Evolutionary conservation across 164 flowering plant genomes (phyloP), one percentile per base, ranked within the genome.

Genomic region (Vitis cinerea): DNA sequence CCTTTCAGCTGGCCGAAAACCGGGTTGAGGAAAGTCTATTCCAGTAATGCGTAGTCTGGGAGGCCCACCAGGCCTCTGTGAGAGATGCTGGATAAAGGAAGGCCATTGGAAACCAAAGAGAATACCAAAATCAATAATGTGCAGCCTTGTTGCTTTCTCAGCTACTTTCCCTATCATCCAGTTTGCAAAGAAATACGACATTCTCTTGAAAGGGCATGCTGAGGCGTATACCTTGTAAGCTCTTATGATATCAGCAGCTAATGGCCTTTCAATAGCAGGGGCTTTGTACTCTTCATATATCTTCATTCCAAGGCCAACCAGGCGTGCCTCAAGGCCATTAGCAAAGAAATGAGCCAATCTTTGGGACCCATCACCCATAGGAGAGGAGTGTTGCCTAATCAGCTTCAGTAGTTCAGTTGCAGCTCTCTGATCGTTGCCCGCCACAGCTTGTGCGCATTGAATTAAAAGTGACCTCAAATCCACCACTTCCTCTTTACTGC

Each of bases 81-180:
- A 77, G 58, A 80, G 74, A 10, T 73, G 71, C 50, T 77, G 81
- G 55, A 80, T 74, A 12, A 80, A 73, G 66, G 81, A 80, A 11
- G 83, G 81, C 83, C 83, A 80, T 27, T 80, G 83, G 58, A 72
- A 77, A 13, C 83, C 83, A 53, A 75, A 80, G 23, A 71, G 67
- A 53, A 80, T 63, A 10, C 83, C 83, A 68, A 80, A 75, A 70
- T 80, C 81, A 52, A 80, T 69, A 5, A 80, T 80, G 59, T 80
- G 83, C 1, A 80, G 61, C 55, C 64, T 69, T 8, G 75, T 49
- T 50, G 73, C 74, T n/a, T 77, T 67, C 73, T 54, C 63, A 19
- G 77, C 67, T 1, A 68, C 48, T 17, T 70, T 67, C n/a, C 52
- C 6, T 1, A 80, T 77, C 16, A 69, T 75, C 14, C 67, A 30